phyloP scores from a whole-genome alignment of 192 early-diverging fungal species.

The Coemansia sp. region DNA sequence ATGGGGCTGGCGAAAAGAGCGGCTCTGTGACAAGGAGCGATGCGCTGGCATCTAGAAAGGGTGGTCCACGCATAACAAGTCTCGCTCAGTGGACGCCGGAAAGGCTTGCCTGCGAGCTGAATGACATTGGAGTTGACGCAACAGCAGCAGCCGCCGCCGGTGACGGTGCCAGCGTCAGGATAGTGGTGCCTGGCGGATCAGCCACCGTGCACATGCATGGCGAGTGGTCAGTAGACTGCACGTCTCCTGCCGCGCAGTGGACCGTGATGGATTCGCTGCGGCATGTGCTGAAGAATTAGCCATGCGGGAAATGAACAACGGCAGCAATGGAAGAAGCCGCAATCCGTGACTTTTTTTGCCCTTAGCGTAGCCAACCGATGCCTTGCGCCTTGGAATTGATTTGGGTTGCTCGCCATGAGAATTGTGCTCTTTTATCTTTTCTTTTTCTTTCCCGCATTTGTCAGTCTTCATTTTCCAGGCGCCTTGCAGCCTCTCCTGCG shows the following conservation, averaged over 20 bases:
- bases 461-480: neutral
- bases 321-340: neutral
- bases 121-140: slow-evolving; percentile 40
- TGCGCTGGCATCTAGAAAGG: neutral
- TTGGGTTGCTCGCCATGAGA: neutral
- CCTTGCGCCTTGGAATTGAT: neutral
- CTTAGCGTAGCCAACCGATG: neutral
- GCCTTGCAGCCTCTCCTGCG: neutral
- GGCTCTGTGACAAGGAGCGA: neutral
- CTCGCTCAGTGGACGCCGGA: slow-evolving; percentile 37
- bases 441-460: neutral
- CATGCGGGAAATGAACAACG: neutral
- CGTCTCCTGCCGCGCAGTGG: slow-evolving; percentile 42
- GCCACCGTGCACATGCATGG: slow-evolving; percentile 39
- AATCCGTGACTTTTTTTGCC: neutral
- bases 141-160: slow-evolving; percentile 5
- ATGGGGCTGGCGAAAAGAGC: neutral
- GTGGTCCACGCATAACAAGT: neutral
- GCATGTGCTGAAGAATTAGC: slow-evolving; percentile 21
- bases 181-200: slow-evolving; percentile 41
- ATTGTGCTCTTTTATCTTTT: neutral
- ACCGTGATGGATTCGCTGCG: slow-evolving; percentile 42
- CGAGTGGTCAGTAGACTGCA: slow-evolving; percentile 48
- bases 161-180: slow-evolving; percentile 5
- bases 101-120: slow-evolving; percentile 41